These are phyloP conservation scores for Clarireedia homoeocarpa DNA, from an alignment of 2,329 filamentous ascomycete species.

Conservation along the genomic window DNA sequence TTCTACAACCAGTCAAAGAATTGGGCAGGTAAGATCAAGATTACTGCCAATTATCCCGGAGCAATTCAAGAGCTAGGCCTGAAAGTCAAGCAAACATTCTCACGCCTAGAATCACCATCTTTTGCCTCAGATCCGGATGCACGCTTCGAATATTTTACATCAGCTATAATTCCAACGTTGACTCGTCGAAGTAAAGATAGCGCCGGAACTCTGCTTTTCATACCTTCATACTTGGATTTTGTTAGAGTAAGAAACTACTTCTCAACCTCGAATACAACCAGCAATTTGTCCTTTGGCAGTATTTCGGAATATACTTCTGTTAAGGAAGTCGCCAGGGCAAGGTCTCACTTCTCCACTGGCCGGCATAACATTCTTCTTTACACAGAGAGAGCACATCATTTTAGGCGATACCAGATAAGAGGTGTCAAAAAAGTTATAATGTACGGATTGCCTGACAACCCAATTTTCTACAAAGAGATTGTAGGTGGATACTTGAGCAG, in stretches of 20 bases:
- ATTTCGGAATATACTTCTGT: constrained; percentile 83
- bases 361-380: constrained; percentile 80
- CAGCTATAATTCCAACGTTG: constrained; percentile 69
- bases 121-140: constrained; percentile 74
- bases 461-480: constrained; percentile 70
- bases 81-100: constrained; percentile 79
- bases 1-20: constrained; percentile 73
- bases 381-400: constrained; percentile 94
- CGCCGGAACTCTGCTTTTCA: constrained; percentile 74
- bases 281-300: constrained; percentile 60
- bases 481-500: constrained; percentile 57
- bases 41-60: constrained; percentile 58
- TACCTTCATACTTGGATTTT: constrained; percentile 92
- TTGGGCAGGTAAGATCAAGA: constrained; percentile 68
- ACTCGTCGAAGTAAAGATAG: constrained; percentile 58
- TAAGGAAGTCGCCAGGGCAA: constrained; percentile 71
- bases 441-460: constrained; percentile 87
- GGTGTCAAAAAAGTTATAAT: constrained; percentile 81
- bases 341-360: constrained; percentile 80
- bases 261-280: constrained; percentile 55
- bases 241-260: constrained; percentile 90
- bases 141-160: constrained; percentile 85
- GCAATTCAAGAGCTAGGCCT: constrained; percentile 66
- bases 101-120: constrained; percentile 67
- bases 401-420: constrained; percentile 74